Percentiles rank a stretch among this genome's conserved stretches.
phyloP scores from a whole-genome alignment of 2,329 filamentous ascomycete species.

The Xylariomycetidae sp. region DNA sequence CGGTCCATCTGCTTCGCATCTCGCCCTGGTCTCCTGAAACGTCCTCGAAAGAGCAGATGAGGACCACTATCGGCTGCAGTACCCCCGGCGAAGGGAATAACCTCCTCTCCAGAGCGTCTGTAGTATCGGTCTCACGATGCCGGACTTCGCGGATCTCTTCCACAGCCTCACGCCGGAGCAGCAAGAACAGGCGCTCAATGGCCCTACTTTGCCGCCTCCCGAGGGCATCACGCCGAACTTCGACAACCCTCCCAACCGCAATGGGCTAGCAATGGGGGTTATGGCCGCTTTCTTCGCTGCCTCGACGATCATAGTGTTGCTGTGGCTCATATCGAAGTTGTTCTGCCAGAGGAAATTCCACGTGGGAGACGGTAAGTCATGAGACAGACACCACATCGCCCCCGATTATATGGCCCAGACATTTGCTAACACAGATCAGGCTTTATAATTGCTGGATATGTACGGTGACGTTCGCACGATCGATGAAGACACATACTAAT shows the following conservation, averaged over 20 bases:
- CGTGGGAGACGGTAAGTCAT: not conserved
- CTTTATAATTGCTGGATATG: not conserved
- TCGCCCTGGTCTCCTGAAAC: too few species aligned
- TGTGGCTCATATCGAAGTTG: not conserved
- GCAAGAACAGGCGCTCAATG: not conserved
- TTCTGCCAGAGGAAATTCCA: not conserved
- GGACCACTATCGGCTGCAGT: too few species aligned
- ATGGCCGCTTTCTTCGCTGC: not conserved
- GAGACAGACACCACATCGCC: too few species aligned
- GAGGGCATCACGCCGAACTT: not conserved
- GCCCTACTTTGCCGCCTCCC: not conserved
- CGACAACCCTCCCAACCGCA: not conserved
- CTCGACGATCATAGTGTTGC: not conserved
- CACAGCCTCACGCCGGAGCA: not conserved
- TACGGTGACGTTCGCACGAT: not conserved
- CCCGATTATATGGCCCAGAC: too few species aligned
- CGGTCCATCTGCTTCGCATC: too few species aligned
- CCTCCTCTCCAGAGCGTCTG: too few species aligned
- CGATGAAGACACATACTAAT: not conserved
- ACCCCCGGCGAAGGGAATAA: too few species aligned
- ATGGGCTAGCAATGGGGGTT: not conserved
- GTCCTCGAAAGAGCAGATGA: too few species aligned
- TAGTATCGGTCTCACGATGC: too few species aligned
- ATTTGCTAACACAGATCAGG: not conserved
- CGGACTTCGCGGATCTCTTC: not conserved